A percentile compares a stretch with the other conserved stretches of the same genome.
Conservation (phyloP, 2,329 filamentous ascomycete species). For the Fusarium armeniacum region DNA sequence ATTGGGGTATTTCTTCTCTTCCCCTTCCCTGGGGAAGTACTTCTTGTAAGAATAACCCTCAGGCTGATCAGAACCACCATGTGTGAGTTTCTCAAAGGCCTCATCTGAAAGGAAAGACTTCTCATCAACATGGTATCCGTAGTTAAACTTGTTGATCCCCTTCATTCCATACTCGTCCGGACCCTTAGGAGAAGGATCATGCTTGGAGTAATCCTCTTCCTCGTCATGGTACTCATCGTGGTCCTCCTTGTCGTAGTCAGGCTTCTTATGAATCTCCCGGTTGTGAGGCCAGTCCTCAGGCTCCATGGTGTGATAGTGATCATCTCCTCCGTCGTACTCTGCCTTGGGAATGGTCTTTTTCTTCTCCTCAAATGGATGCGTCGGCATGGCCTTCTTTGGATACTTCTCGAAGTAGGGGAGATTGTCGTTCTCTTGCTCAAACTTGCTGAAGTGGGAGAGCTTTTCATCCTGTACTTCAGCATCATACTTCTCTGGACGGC, state of each 20-base stretch:
- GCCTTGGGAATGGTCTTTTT: background rate
- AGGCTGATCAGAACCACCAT: background rate
- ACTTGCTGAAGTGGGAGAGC: background rate
- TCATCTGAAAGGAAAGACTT: background rate
- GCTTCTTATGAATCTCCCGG: background rate
- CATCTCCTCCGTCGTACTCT: background rate
- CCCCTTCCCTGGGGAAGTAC: background rate
- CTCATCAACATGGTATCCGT: background rate
- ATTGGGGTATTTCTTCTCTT: background rate
- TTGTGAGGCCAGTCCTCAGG: background rate
- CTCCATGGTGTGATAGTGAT: background rate
- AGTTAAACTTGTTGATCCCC: background rate
- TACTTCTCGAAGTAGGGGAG: background rate
- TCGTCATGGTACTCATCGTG: background rate
- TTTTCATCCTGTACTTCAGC: background rate
- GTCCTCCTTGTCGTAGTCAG: conserved; percentile 1
- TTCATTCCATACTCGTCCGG: background rate
- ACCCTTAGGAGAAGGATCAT: background rate
- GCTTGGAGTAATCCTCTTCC: background rate
- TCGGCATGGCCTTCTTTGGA: background rate
- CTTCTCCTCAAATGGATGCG: background rate
- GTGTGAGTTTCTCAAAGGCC: background rate
- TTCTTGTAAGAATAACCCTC: background rate
- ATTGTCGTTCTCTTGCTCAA: conserved; percentile 2
- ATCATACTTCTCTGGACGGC: background rate